Evolutionary conservation across 1,284 basidiomycete genomes (phyloP), one percentile per base, ranked within the genome.

Genomic region (Pseudozyma flocculosa): DNA sequence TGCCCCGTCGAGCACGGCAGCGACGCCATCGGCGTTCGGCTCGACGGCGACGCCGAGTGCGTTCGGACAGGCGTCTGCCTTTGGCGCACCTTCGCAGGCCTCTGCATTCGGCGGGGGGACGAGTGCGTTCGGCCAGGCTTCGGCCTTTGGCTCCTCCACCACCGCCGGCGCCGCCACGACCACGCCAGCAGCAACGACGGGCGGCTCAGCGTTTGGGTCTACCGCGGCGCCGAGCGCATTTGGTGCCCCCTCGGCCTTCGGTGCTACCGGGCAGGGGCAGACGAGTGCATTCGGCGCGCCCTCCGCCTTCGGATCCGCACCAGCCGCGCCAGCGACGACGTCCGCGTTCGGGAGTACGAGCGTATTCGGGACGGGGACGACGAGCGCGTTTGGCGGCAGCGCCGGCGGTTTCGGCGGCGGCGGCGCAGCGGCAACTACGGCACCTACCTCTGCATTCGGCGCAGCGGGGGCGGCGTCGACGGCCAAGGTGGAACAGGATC

Each of bases 121-220:
- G 7, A 47, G 46, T 29, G 55, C 52, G 23, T 63, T 59, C 23
- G 61, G 61, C 14, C 56, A 59, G 22, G 18, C 56, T 3, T 43
- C 45, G 1, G 49, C 48, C 8, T 56, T 56, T 22, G 54, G 50
- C 1, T 39, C 24, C 4, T 24, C 47, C 3, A 22, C 29, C 10
- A 14, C 32, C 7, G 36, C 48, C 18, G 60, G 51, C 18, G 54
- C 52, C 45, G 54, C 54, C 21, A 38, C 40, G 2, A 17, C 34
- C 26, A 7, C 44, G n/a, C n/a, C n/a, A n/a, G n/a, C n/a, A n/a
- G n/a, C n/a, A n/a, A n/a, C n/a, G n/a, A n/a, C n/a, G n/a, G n/a
- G n/a, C n/a, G n/a, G n/a, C 14, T 45, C 44, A 14, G 44, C 44
- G 34, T 45, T 45, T 45, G 46, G 45, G 3, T n/a, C n/a, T n/a